phyloP scores from a whole-genome alignment of 805 yeast species.

The Pichia membranifaciens region DNA sequence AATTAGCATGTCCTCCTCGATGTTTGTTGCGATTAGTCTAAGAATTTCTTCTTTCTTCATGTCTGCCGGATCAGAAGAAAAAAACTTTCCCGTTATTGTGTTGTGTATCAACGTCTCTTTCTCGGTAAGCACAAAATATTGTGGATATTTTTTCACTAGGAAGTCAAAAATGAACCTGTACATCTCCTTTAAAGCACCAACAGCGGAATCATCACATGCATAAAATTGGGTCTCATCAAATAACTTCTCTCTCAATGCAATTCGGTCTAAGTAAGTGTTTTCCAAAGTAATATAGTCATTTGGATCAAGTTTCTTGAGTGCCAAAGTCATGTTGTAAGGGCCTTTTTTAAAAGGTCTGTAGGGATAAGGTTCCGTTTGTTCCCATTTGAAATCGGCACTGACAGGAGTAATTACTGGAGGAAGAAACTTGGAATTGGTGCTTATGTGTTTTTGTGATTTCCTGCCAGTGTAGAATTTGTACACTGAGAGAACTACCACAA shows the following conservation, averaged over 20 bases:
- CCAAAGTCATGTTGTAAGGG: slow-evolving; percentile 56
- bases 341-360: slow-evolving; percentile 45
- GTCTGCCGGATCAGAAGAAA: slow-evolving; percentile 29
- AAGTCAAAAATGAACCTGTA: slow-evolving; percentile 24
- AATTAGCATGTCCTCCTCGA: slow-evolving; percentile 62
- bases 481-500: no score
- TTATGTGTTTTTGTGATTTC: neutral
- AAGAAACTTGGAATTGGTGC: neutral
- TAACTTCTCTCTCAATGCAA: slow-evolving; percentile 33
- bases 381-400: slow-evolving; percentile 38
- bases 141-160: slow-evolving; percentile 46
- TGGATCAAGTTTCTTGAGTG: slow-evolving; percentile 41
- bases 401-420: slow-evolving; percentile 29
- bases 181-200: slow-evolving; percentile 38
- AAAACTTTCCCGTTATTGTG: slow-evolving; percentile 34
- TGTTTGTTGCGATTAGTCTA: slow-evolving; percentile 22
- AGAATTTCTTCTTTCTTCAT: slow-evolving; percentile 15
- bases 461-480: no score
- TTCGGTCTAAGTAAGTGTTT: slow-evolving; percentile 45
- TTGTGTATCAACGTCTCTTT: slow-evolving; percentile 29
- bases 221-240: slow-evolving; percentile 2
- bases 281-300: slow-evolving; percentile 60
- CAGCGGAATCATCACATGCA: slow-evolving; percentile 25
- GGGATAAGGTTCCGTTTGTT: slow-evolving; percentile 35
- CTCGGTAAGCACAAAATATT: slow-evolving; percentile 34